Evolutionary conservation across 2,329 filamentous ascomycete species (phyloP).

Genomic region (Aspergillus quadrilineatus): DNA sequence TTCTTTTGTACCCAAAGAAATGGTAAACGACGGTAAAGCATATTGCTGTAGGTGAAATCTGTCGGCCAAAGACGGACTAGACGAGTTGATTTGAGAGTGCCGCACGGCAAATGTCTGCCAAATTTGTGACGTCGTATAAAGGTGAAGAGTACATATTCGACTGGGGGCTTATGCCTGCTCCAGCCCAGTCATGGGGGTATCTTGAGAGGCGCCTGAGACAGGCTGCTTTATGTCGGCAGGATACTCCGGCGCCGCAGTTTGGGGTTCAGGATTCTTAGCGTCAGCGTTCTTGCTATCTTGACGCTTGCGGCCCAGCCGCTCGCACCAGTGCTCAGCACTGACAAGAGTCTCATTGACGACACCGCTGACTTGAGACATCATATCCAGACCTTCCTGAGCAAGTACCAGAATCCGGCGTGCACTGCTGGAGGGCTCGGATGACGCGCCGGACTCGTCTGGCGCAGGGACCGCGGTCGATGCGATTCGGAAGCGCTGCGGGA

Average conservation of each 20-base stretch:
- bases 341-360: slow-evolving; percentile 86
- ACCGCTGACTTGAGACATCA: slow-evolving; percentile 86
- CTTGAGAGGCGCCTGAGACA: slow-evolving; percentile 23
- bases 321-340: slow-evolving; percentile 89
- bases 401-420: slow-evolving; percentile 80
- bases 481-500: slow-evolving; percentile 78
- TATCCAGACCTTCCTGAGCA: slow-evolving; percentile 86
- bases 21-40: background rate
- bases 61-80: background rate
- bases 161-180: slow-evolving; percentile 27
- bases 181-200: slow-evolving; percentile 39
- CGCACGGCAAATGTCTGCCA: background rate
- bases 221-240: slow-evolving; percentile 32
- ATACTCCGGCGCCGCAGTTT: slow-evolving; percentile 20
- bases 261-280: slow-evolving; percentile 13
- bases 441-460: slow-evolving; percentile 32
- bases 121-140: background rate
- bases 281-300: slow-evolving; percentile 27
- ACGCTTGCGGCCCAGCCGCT: slow-evolving; percentile 63
- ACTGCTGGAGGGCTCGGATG: slow-evolving; percentile 51
- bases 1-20: background rate
- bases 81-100: background rate
- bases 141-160: background rate
- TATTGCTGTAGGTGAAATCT: background rate
- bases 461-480: slow-evolving; percentile 56